Conservation (phyloP, 305 asterid species). For the Fraxinus ornus region DNA sequence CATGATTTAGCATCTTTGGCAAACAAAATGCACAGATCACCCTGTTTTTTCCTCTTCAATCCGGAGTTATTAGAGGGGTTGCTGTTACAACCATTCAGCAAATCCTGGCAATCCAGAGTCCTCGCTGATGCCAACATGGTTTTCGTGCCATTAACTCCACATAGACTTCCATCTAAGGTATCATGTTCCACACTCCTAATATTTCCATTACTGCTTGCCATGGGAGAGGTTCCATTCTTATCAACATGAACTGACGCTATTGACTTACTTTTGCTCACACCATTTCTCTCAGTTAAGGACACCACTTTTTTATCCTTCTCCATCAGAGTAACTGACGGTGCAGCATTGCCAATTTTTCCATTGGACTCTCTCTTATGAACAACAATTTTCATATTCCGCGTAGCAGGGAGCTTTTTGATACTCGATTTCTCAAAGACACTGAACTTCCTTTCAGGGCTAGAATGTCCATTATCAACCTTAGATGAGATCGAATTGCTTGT, state of each 20-base stretch:
- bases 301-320: constrained; percentile 34
- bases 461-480: constrained; percentile 39
- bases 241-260: constrained; percentile 25
- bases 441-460: constrained; percentile 35
- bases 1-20: constrained; percentile 60
- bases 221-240: constrained; percentile 32
- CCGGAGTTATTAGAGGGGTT: constrained; percentile 39
- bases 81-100: constrained; percentile 35
- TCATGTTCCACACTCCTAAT: constrained; percentile 26
- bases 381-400: constrained; percentile 45
- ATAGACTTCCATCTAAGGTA: constrained; percentile 25
- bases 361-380: constrained; percentile 40
- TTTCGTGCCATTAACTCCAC: constrained; percentile 32
- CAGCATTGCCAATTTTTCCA: constrained; percentile 41
- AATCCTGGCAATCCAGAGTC: constrained; percentile 29
- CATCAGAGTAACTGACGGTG: constrained; percentile 33
- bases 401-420: constrained; percentile 38
- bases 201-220: constrained; percentile 40
- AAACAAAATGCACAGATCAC: constrained; percentile 52
- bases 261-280: constrained; percentile 23
- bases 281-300: constrained; percentile 34
- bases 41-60: constrained; percentile 61
- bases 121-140: constrained; percentile 26
- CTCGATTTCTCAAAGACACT: constrained; percentile 34
- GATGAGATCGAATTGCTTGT: constrained; percentile 26